Evolutionary conservation across 2,329 filamentous ascomycete species (phyloP).

Genomic region (Paraphaeosphaeria sporulosa): DNA sequence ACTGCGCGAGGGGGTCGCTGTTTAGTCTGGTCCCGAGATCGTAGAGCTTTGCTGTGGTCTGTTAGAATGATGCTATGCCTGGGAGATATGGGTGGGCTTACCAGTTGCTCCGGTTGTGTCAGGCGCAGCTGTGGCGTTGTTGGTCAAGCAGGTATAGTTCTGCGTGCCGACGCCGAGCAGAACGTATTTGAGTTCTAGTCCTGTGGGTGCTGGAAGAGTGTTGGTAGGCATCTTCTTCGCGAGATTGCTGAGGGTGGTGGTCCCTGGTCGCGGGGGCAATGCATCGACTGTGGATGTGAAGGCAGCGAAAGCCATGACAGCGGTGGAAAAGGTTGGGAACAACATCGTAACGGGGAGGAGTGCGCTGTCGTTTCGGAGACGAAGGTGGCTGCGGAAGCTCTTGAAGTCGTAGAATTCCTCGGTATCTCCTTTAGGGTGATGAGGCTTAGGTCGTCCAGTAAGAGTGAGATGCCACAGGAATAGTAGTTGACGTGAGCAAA

Average conservation of each 20-base stretch:
- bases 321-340: constrained; percentile 34
- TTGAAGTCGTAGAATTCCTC: background rate
- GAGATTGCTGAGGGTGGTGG: constrained; percentile 33
- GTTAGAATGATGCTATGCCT: constrained; percentile 17
- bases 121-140: constrained; percentile 34
- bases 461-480: background rate
- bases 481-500: constrained; percentile 9
- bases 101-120: constrained; percentile 44
- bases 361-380: background rate
- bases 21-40: constrained; percentile 44
- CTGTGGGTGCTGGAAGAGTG: constrained; percentile 37
- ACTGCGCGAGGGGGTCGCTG: constrained; percentile 36
- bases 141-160: constrained; percentile 57
- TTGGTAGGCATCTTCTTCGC: constrained; percentile 37
- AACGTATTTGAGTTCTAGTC: constrained; percentile 54
- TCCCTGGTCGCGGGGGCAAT: constrained; percentile 22
- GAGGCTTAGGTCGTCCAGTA: background rate
- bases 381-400: background rate
- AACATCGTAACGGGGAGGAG: constrained; percentile 33
- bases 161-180: constrained; percentile 60
- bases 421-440: background rate
- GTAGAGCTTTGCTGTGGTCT: constrained; percentile 41
- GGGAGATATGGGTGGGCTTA: constrained; percentile 22
- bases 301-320: constrained; percentile 28
- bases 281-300: constrained; percentile 29